phyloP scores from a whole-genome alignment of 768 basidiomycete genomes.

The Royoungia palumana region DNA sequence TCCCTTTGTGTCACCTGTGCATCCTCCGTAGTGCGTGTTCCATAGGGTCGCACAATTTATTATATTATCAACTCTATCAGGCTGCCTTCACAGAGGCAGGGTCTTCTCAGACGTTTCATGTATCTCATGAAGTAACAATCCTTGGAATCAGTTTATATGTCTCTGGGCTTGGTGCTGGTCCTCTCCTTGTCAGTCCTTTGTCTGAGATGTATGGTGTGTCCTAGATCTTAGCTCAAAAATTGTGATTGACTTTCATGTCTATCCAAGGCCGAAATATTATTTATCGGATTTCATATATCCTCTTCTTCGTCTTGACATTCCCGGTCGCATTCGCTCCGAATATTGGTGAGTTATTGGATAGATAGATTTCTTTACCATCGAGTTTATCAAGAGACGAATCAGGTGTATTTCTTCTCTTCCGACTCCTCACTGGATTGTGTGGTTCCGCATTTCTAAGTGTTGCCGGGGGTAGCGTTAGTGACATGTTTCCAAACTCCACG shows the following conservation, averaged over 20 bases:
- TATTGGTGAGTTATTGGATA: slow-evolving; percentile 41
- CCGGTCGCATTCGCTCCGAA: slow-evolving; percentile 74
- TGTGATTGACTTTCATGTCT: neutral
- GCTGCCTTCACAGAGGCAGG: slow-evolving; percentile 62
- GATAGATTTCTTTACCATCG: neutral
- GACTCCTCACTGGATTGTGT: slow-evolving; percentile 53
- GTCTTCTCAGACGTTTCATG: slow-evolving; percentile 49
- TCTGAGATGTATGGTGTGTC: slow-evolving; percentile 37
- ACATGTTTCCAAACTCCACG: slow-evolving; percentile 51
- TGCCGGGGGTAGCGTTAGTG: slow-evolving; percentile 58
- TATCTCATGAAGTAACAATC: slow-evolving; percentile 50
- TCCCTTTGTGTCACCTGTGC: slow-evolving; percentile 52
- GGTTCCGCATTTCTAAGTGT: slow-evolving; percentile 60
- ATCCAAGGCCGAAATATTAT: slow-evolving; percentile 64
- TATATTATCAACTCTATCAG: slow-evolving; percentile 27
- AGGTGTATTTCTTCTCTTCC: slow-evolving; percentile 60
- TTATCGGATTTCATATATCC: slow-evolving; percentile 56
- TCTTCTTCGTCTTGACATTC: slow-evolving; percentile 63
- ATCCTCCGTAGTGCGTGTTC: slow-evolving; percentile 50
- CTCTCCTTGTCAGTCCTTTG: slow-evolving; percentile 39
- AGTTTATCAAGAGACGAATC: neutral
- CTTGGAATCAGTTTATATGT: slow-evolving; percentile 48
- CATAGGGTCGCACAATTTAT: neutral
- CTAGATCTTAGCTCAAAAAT: neutral
- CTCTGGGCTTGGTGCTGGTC: slow-evolving; percentile 33